Evolutionary conservation across 345 rosid species (phyloP).

Genomic region (Cardamine chenopodiifolia): DNA sequence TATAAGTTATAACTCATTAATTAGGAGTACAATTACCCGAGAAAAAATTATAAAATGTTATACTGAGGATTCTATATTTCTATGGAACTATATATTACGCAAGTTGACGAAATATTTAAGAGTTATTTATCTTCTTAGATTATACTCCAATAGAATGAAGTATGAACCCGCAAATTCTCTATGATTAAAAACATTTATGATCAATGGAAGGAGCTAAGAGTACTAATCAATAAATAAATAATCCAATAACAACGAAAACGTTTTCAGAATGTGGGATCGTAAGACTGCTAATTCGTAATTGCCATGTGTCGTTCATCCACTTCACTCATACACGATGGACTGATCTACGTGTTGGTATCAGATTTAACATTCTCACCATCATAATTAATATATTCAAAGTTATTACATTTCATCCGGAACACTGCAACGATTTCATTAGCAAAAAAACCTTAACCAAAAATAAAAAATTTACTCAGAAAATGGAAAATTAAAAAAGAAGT

Average conservation of each 20-base stretch:
- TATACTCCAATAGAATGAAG: not conserved
- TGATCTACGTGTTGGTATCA: too few relatives aligned
- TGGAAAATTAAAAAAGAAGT: too few relatives aligned
- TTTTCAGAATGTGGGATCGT: conserved; percentile 7
- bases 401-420: too few relatives aligned
- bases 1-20: not conserved
- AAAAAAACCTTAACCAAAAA: too few relatives aligned
- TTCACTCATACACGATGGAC: not conserved
- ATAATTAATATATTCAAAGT: too few relatives aligned
- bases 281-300: not conserved
- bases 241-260: not conserved
- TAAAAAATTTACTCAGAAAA: too few relatives aligned
- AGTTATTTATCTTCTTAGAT: not conserved
- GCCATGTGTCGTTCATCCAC: conserved; percentile 27
- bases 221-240: not conserved
- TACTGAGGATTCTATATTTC: not conserved
- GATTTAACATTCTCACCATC: too few relatives aligned
- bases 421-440: too few relatives aligned
- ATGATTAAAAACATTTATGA: not conserved
- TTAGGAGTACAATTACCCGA: too few relatives aligned
- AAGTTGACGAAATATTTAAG: not conserved
- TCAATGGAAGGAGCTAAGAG: not conserved
- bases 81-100: not conserved
- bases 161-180: not conserved
- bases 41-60: not conserved